Evolutionary conservation across 2,329 filamentous ascomycete genomes (phyloP).

Genomic region (Sporothrix variecibatus): DNA sequence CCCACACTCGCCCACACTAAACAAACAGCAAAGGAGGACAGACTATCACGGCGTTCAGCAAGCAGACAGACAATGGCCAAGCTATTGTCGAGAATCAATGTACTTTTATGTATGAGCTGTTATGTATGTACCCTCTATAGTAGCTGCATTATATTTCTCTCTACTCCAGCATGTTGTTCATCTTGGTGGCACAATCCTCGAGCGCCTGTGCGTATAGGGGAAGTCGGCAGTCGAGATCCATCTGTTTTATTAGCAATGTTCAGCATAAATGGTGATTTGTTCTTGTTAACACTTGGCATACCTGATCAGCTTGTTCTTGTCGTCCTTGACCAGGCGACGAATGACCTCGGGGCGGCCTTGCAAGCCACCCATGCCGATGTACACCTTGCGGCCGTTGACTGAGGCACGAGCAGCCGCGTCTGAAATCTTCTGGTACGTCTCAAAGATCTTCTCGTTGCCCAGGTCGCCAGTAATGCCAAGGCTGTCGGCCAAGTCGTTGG

Average conservation of each 20-base stretch:
- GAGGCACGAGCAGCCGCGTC: slow-evolving; percentile 14
- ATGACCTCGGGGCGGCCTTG: slow-evolving; percentile 15
- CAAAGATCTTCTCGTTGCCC: slow-evolving; percentile 14
- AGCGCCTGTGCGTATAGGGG: slow-evolving; percentile 10
- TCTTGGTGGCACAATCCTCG: not conserved
- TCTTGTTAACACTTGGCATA: too few species aligned
- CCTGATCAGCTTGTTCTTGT: slow-evolving; percentile 18
- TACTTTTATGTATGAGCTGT: too few species aligned
- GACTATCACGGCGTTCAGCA: not conserved
- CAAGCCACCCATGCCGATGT: slow-evolving; percentile 16
- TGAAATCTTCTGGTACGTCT: not conserved
- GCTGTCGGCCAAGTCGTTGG: slow-evolving; percentile 11
- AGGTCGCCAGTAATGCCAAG: slow-evolving; percentile 16
- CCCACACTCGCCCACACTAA: not conserved
- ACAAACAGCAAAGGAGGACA: not conserved
- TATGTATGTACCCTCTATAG: too few species aligned
- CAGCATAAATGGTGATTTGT: too few species aligned
- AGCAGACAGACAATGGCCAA: too few species aligned
- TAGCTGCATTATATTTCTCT: too few species aligned
- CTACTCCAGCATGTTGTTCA: slow-evolving; percentile 10
- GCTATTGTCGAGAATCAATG: too few species aligned
- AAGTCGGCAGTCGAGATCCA: slow-evolving; percentile 6
- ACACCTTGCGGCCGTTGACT: slow-evolving; percentile 9
- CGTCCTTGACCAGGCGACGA: not conserved
- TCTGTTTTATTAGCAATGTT: not conserved